These are phyloP conservation scores for Brassica juncea DNA, from an alignment of 345 rosid genomes.

Conservation along the genomic window DNA sequence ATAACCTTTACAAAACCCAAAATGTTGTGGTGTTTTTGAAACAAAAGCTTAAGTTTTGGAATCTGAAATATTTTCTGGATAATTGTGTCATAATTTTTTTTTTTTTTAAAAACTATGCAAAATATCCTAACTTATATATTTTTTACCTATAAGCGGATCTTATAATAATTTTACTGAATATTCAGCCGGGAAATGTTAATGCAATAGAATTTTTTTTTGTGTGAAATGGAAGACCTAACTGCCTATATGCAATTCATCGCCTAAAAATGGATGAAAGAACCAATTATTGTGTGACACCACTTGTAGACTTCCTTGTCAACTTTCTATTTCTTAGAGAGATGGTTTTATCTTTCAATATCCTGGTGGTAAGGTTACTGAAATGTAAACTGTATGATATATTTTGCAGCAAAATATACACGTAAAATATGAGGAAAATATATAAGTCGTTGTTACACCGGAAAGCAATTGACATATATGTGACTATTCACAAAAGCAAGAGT, in stretches of 20 bases:
- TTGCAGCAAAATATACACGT: not conserved
- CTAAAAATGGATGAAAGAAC: not conserved
- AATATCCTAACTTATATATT: not conserved
- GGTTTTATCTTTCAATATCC: not conserved
- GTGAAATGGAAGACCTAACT: conserved; percentile 3
- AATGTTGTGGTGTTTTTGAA: not conserved
- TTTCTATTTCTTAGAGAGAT: not conserved
- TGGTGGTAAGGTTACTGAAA: not conserved
- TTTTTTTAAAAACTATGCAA: not conserved
- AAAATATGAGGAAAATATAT: not conserved
- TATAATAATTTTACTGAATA: not conserved
- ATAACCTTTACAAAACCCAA: not conserved
- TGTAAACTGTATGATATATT: not conserved
- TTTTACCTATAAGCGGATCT: not conserved
- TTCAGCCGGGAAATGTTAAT: not conserved
- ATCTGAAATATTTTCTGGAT: not conserved
- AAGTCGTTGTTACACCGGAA: not conserved
- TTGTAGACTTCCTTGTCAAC: not conserved
- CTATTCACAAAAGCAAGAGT: not conserved
- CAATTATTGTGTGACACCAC: not conserved
- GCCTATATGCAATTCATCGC: conserved; percentile 3
- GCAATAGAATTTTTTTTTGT: too few relatives aligned
- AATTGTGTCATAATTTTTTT: not conserved
- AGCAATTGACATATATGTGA: not conserved
- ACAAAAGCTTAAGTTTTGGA: not conserved